These are phyloP conservation scores for Pseudogymnoascus sp. DNA, from an alignment of 2,329 filamentous ascomycete genomes.

Conservation along the genomic window DNA sequence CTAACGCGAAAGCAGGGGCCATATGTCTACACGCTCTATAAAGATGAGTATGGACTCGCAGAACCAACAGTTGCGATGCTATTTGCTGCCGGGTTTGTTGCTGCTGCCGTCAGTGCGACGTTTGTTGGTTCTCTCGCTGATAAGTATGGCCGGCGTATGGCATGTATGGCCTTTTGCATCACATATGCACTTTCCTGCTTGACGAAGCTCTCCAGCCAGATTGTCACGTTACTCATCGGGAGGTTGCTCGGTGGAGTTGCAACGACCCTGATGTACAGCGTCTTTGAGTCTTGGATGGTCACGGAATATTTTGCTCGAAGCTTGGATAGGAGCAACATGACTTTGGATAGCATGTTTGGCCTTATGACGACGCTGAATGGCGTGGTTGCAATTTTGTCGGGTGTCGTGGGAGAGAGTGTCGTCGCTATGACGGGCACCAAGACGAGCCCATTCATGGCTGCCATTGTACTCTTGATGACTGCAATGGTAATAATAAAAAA, in stretches of 20 bases:
- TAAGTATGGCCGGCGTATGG: slow-evolving; percentile 34
- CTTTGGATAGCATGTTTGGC: slow-evolving; percentile 45
- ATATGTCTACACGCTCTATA: slow-evolving; percentile 28
- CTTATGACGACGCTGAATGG: slow-evolving; percentile 46
- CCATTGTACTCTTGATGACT: slow-evolving; percentile 33
- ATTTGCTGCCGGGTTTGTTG: slow-evolving; percentile 28
- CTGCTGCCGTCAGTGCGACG: slow-evolving; percentile 26
- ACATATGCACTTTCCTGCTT: slow-evolving; percentile 46
- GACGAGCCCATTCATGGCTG: slow-evolving; percentile 45
- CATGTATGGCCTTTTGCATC: slow-evolving; percentile 48
- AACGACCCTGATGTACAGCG: slow-evolving; percentile 49
- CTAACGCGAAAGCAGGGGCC: slow-evolving; percentile 33
- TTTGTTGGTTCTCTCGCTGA: slow-evolving; percentile 28
- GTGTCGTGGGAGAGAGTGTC: slow-evolving; percentile 44
- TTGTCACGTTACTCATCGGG: slow-evolving; percentile 42
- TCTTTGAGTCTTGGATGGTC: slow-evolving; percentile 56
- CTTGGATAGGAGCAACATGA: slow-evolving; percentile 35
- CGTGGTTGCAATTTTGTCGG: slow-evolving; percentile 46
- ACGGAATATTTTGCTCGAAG: slow-evolving; percentile 45
- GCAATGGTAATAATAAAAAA: slow-evolving; percentile 40
- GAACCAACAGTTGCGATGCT: slow-evolving; percentile 25
- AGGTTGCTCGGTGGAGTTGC: slow-evolving; percentile 47
- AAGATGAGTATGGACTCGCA: slow-evolving; percentile 26
- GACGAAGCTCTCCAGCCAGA: slow-evolving; percentile 38
- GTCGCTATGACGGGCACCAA: slow-evolving; percentile 41